Percentiles rank a stretch among this genome's conserved stretches.
phyloP scores from a whole-genome alignment of 148 eudicot genomes.

The Agrostemma githago region DNA sequence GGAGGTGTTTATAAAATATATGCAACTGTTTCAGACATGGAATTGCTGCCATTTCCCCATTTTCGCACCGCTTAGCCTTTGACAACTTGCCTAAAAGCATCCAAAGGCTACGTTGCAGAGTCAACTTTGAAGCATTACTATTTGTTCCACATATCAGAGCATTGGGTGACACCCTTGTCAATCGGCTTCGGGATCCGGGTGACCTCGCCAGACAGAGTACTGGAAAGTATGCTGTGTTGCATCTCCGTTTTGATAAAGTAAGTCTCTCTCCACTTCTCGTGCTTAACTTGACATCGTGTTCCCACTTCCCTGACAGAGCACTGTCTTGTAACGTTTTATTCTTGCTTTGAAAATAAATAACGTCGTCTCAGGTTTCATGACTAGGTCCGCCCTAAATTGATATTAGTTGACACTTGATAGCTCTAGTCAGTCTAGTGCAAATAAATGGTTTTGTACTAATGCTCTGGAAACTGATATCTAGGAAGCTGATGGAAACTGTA shows the following conservation, averaged over 20 bases:
- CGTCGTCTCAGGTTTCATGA: neutral
- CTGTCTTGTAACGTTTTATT: neutral
- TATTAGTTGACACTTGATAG: neutral
- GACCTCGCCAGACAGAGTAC: conserved; percentile 35
- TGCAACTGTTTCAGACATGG: conserved; percentile 56
- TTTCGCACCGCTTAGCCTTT: conserved; percentile 94
- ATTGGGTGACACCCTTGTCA: conserved; percentile 70
- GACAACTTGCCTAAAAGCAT: conserved; percentile 70
- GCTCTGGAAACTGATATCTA: neutral
- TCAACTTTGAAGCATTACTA: conserved; percentile 77
- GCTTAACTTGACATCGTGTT: neutral
- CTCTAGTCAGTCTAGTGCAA: neutral
- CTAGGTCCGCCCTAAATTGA: neutral
- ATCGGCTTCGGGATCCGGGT: conserved; percentile 50
- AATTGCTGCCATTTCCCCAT: conserved; percentile 89
- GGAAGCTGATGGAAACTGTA: neutral
- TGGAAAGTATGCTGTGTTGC: conserved; percentile 80
- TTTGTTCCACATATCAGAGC: conserved; percentile 77
- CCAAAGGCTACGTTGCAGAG: conserved; percentile 83
- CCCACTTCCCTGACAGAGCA: neutral
- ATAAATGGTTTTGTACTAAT: neutral
- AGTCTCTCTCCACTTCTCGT: conserved; percentile 17
- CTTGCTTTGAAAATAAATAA: neutral
- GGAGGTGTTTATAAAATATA: conserved; percentile 1
- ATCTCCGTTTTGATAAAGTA: conserved; percentile 98